A percentile compares a stretch with the other conserved stretches of the same genome.
These are phyloP conservation scores for Dujonia santamariae DNA, from an alignment of 1,139 yeast genomes.

Conservation along the genomic window DNA sequence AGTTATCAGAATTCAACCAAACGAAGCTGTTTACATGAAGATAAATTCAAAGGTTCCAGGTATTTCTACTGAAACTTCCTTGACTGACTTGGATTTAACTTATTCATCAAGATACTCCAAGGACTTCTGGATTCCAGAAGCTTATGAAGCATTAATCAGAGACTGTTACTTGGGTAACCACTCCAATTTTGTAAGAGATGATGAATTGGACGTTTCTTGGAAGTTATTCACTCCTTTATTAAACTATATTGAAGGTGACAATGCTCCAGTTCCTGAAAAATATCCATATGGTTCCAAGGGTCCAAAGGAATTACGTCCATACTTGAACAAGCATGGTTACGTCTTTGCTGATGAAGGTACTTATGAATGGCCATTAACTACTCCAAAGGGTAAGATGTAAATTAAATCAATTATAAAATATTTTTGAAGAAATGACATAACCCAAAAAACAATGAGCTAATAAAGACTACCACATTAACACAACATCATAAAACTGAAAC, in stretches of 20 bases:
- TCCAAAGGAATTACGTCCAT: constrained; percentile 63
- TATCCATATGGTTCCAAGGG: constrained; percentile 94
- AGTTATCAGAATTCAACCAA: constrained; percentile 91
- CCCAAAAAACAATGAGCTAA: too few relatives aligned
- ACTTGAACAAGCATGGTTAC: constrained; percentile 69
- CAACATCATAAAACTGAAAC: too few relatives aligned
- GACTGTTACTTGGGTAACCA: constrained; percentile 92
- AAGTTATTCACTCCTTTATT: constrained; percentile 86
- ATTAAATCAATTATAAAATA: not conserved
- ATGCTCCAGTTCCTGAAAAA: constrained; percentile 58
- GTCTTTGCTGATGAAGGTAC: constrained; percentile 54
- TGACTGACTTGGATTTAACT: constrained; percentile 87
- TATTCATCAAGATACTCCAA: constrained; percentile 75
- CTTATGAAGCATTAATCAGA: constrained; percentile 91
- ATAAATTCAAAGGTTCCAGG: constrained; percentile 95
- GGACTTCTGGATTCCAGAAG: constrained; percentile 95
- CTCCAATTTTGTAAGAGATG: constrained; percentile 96
- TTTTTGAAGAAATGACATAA: too few relatives aligned
- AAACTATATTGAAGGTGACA: constrained; percentile 67
- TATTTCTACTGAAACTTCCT: constrained; percentile 71
- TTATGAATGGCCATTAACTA: constrained; percentile 83
- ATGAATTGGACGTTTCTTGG: constrained; percentile 95
- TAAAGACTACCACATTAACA: too few relatives aligned
- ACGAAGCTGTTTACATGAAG: constrained; percentile 90
- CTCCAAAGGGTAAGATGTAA: constrained; percentile 48